Percentiles rank a stretch among this genome's conserved stretches.
Evolutionary conservation across 169 alveolate species (phyloP).

Genomic region (Perkinsus marinus): DNA sequence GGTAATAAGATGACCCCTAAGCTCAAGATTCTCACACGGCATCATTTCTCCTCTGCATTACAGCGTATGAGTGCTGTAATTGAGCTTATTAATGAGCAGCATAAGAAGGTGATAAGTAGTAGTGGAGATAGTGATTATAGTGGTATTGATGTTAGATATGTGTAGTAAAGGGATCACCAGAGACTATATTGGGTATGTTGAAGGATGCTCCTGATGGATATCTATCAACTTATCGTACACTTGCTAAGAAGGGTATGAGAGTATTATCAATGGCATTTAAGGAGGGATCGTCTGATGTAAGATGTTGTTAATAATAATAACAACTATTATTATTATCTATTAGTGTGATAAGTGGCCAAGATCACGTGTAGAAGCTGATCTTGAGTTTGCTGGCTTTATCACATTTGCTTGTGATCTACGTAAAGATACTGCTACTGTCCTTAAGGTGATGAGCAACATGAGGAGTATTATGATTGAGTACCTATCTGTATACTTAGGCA

Average conservation of each 20-base stretch:
- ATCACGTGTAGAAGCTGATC: neutral
- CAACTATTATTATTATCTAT: neutral
- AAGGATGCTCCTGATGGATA: conserved; percentile 47
- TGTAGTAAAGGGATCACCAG: conserved; percentile 72
- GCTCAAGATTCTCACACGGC: neutral
- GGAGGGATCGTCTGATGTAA: conserved; percentile 20
- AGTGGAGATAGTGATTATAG: neutral
- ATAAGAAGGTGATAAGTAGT: neutral
- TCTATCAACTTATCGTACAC: conserved; percentile 33
- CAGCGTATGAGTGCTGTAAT: neutral
- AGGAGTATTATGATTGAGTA: neutral
- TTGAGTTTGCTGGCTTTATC: neutral
- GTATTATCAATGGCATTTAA: conserved; percentile 44
- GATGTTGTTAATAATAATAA: neutral
- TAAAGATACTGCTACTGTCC: neutral
- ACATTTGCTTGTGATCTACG: neutral
- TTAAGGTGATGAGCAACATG: neutral
- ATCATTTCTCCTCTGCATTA: neutral
- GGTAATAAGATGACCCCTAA: no score
- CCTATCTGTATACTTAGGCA: neutral
- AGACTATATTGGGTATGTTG: conserved; percentile 38
- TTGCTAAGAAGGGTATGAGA: conserved; percentile 33
- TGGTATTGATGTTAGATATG: neutral
- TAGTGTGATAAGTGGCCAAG: neutral
- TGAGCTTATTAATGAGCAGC: neutral